Evolutionary conservation across 805 yeast species (phyloP), one percentile per base, ranked within the genome.

Genomic region (Nakazawaea wyomingensis): DNA sequence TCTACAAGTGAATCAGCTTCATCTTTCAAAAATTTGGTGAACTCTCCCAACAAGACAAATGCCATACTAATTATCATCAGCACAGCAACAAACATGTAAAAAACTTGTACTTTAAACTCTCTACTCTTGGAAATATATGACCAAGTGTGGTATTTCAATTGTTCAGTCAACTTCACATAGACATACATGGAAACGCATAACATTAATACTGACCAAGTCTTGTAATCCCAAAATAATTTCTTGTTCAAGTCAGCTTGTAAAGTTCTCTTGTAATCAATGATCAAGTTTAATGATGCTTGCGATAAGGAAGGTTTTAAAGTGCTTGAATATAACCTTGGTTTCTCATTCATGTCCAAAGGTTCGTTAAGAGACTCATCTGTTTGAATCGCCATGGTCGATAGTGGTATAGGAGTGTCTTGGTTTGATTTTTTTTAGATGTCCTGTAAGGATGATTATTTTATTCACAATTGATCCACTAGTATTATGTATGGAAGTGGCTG

Each of bases 211-310:
- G 61, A 36, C 9, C 69, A 37, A 0, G 76, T 63, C 18, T 64
- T 45, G 3, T 73, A 76, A 54, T 72, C 72, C 66, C 70, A 69
- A 37, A 77, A 67, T 31, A 77, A 53, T 36, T 54, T 53, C 45
- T 55, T 68, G 55, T 73, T 76, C 41, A 77, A 65, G 20, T 59
- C 47, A 2, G 79, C 61, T 54, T 76, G 82, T 31, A 65, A 56
- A 48, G 65, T 69, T 19, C 72, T 55, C 44, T 76, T 63, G 50
- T 70, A 77, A 56, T 85, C 93, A 45, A 85, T 78, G 24, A 82
- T 77, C 46, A 84, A 60, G 45, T 76, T 79, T 43, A 81, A 54
- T 1, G 82, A 76, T 9, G 85, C 85, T 34, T 76, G 74, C 1
- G 82, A 68, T 32, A 69, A 66, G 24, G 73, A 76, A 1, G 90